Conservation (phyloP, 805 yeast species). For the Sugiyamaella marilandica region DNA sequence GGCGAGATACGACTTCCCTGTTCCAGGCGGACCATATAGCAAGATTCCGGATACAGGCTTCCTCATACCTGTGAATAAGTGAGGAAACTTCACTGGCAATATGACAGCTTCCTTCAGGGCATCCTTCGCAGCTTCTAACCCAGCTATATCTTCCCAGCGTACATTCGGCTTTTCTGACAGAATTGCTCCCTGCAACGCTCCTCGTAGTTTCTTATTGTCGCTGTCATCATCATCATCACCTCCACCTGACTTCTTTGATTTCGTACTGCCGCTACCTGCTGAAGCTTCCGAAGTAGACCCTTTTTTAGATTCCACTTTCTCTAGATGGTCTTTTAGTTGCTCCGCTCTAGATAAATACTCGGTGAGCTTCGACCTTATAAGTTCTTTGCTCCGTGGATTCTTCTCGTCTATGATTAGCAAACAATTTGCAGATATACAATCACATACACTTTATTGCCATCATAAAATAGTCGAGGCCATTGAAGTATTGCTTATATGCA, state of each 20-base stretch:
- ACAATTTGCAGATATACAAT: background rate
- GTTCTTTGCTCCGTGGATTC: slow-evolving; percentile 81
- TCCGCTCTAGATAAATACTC: slow-evolving; percentile 93
- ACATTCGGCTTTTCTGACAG: slow-evolving; percentile 89
- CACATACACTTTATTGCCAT: slow-evolving; percentile 71
- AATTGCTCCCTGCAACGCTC: slow-evolving; percentile 89
- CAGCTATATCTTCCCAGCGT: slow-evolving; percentile 93
- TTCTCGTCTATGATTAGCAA: slow-evolving; percentile 53
- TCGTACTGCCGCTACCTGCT: slow-evolving; percentile 55
- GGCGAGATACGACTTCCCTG: slow-evolving; percentile 95
- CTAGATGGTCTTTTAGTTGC: slow-evolving; percentile 83
- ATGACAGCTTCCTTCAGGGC: slow-evolving; percentile 97
- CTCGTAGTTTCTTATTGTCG: slow-evolving; percentile 83
- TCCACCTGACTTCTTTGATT: slow-evolving; percentile 43
- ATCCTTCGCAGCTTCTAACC: slow-evolving; percentile 90
- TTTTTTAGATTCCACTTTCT: slow-evolving; percentile 45
- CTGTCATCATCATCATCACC: slow-evolving; percentile 63
- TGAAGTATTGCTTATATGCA: slow-evolving; percentile 87
- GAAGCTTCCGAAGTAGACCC: slow-evolving; percentile 50
- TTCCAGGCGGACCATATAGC: slow-evolving; percentile 92
- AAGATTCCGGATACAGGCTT: slow-evolving; percentile 89
- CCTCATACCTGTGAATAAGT: slow-evolving; percentile 87
- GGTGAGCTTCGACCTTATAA: slow-evolving; percentile 80
- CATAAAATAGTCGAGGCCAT: slow-evolving; percentile 92
- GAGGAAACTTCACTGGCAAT: slow-evolving; percentile 93